phyloP scores from a whole-genome alignment of 257 asterid genomes.

The Salvia hispanica region DNA sequence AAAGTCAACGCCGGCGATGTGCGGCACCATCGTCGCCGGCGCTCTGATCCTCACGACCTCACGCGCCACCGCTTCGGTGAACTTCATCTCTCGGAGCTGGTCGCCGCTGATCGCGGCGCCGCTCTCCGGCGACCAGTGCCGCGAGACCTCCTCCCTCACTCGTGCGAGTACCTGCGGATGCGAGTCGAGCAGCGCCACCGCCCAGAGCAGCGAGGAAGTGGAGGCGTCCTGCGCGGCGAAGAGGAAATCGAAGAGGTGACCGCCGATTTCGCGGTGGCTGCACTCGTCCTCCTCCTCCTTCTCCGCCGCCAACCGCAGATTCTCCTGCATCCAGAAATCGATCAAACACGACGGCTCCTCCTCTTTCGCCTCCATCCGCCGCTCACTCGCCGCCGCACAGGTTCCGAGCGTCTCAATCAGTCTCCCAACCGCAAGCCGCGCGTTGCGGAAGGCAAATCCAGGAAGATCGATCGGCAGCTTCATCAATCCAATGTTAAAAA shows the following conservation, averaged over 20 bases:
- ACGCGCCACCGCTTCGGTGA: constrained; percentile 88
- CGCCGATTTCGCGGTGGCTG: constrained; percentile 56
- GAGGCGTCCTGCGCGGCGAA: constrained; percentile 97
- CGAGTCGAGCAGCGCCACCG: constrained; percentile 66
- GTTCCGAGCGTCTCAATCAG: constrained; percentile 56
- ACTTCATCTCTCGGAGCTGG: constrained; percentile 74
- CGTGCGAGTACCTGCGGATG: constrained; percentile 54
- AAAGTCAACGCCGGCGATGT: constrained; percentile 77
- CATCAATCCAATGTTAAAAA: constrained; percentile 84
- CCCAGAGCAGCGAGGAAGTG: constrained; percentile 80
- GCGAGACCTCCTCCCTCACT: constrained; percentile 61
- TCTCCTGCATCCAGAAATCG: constrained; percentile 85
- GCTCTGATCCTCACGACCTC: constrained; percentile 81
- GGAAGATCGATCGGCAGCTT: constrained; percentile 79
- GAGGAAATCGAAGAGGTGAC: constrained; percentile 77
- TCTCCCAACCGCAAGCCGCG: constrained; percentile 65
- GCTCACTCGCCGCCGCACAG: constrained; percentile 67
- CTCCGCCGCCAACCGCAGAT: constrained; percentile 41
- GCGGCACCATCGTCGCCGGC: constrained; percentile 96
- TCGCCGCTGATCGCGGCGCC: constrained; percentile 51
- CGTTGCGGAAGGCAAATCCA: constrained; percentile 86
- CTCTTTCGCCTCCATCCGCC: constrained; percentile 51
- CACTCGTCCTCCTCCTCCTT: constrained; percentile 35
- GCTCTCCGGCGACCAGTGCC: constrained; percentile 55
- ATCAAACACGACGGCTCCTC: constrained; percentile 80